These are phyloP conservation scores for Alternaria arbusti DNA, from an alignment of 2,329 filamentous ascomycete genomes.

Conservation along the genomic window DNA sequence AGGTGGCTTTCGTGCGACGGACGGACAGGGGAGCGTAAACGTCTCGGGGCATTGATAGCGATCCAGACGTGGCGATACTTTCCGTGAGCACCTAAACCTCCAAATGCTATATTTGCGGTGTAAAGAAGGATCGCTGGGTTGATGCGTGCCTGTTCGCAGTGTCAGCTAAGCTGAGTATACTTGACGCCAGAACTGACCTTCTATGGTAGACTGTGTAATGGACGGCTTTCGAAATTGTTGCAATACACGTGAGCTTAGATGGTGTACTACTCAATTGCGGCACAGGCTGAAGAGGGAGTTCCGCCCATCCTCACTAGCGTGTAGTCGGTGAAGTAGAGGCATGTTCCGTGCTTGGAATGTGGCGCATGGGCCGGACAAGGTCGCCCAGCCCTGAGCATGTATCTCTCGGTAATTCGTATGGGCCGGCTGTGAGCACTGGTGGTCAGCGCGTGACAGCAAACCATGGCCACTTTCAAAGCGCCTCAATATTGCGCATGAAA, in stretches of 20 bases:
- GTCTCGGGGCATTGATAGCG: constrained; percentile 2
- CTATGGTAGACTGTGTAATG: not conserved
- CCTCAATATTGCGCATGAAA: not conserved
- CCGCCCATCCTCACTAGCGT: not conserved
- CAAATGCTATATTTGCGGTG: not conserved
- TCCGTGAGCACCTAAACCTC: constrained; percentile 1
- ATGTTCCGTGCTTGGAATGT: constrained; percentile 6
- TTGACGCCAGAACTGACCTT: not conserved
- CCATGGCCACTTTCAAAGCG: not conserved
- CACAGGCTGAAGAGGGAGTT: not conserved
- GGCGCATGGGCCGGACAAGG: constrained; percentile 7
- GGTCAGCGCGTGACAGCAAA: not conserved
- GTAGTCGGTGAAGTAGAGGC: constrained; percentile 11
- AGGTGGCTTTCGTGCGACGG: constrained; percentile 2
- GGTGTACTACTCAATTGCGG: constrained; percentile 1
- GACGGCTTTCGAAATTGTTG: not conserved
- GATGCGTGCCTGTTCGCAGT: not conserved
- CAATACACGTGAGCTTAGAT: not conserved
- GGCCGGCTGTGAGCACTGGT: not conserved
- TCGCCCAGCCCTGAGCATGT: constrained; percentile 2
- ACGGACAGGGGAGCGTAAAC: not conserved
- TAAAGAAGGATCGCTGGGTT: not conserved
- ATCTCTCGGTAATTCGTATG: not conserved
- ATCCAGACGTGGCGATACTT: constrained; percentile 3
- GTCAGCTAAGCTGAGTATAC: constrained; percentile 3